These are phyloP conservation scores for Ganoderma lucidum DNA, from an alignment of 1,284 basidiomycete genomes.

Conservation along the genomic window DNA sequence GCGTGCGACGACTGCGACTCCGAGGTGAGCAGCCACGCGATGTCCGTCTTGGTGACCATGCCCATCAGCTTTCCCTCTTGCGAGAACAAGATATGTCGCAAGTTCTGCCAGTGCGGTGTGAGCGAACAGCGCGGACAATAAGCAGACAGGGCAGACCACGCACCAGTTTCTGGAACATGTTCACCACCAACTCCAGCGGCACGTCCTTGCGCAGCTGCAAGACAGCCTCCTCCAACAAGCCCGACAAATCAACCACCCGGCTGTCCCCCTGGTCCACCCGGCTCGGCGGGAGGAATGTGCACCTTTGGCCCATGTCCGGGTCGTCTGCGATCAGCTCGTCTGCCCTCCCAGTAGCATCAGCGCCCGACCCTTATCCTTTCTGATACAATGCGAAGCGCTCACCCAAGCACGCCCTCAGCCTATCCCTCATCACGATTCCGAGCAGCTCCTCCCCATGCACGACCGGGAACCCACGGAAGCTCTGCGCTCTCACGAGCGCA, in stretches of 20 bases:
- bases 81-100: conserved; percentile 74
- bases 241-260: conserved; percentile 55
- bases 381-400: conserved; percentile 25
- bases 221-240: conserved; percentile 62
- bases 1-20: conserved; percentile 65
- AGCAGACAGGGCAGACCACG: conserved; percentile 30
- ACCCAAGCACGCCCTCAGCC: conserved; percentile 60
- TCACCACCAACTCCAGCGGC: conserved; percentile 73
- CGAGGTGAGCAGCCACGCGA: conserved; percentile 65
- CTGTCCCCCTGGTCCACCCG: conserved; percentile 30
- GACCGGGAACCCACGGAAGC: conserved; percentile 71
- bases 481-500: conserved; percentile 51
- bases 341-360: conserved; percentile 23
- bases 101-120: conserved; percentile 52
- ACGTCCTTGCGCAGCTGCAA: conserved; percentile 72
- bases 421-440: conserved; percentile 68
- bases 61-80: conserved; percentile 65
- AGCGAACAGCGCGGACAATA: neutral
- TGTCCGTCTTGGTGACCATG: conserved; percentile 73
- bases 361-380: neutral
- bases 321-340: conserved; percentile 45
- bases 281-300: conserved; percentile 46
- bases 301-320: conserved; percentile 42
- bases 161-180: conserved; percentile 78
- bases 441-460: conserved; percentile 58